Conservation (phyloP, 192 early-diverging fungal species). For the Podila verticillata region DNA sequence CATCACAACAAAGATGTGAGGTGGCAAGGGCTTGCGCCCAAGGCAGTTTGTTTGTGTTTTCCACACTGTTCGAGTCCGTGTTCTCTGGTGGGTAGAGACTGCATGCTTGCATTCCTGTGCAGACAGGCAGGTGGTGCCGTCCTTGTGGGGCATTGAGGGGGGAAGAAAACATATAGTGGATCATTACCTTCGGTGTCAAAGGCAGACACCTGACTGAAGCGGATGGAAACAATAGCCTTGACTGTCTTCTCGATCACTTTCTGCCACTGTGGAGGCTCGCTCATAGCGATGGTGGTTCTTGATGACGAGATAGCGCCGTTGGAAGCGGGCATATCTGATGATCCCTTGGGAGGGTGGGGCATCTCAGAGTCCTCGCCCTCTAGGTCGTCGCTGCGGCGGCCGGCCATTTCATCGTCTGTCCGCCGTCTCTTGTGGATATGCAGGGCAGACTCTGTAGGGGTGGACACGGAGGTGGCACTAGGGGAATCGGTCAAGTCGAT, state of each 20-base stretch:
- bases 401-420: slow-evolving; percentile 32
- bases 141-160: no score
- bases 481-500: slow-evolving; percentile 53
- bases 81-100: no score
- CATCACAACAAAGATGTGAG: no score
- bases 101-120: no score
- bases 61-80: no score
- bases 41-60: no score
- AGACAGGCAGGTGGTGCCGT: no score
- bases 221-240: slow-evolving; percentile 78
- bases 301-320: slow-evolving; percentile 12
- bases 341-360: neutral
- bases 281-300: slow-evolving; percentile 22
- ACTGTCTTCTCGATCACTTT: slow-evolving; percentile 72
- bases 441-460: slow-evolving; percentile 39
- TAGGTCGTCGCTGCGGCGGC: slow-evolving; percentile 27
- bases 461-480: slow-evolving; percentile 45
- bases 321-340: neutral
- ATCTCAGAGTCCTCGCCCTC: slow-evolving; percentile 35
- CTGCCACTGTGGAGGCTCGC: slow-evolving; percentile 75
- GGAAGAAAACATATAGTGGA: no score
- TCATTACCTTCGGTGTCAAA: slow-evolving; percentile 80
- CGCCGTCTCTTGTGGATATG: slow-evolving; percentile 52
- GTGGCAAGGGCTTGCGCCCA: no score
- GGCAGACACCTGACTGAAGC: slow-evolving; percentile 77